Evolutionary conservation across 371 early-diverging fungal species (phyloP).

Genomic region (Mucor racemosus): DNA sequence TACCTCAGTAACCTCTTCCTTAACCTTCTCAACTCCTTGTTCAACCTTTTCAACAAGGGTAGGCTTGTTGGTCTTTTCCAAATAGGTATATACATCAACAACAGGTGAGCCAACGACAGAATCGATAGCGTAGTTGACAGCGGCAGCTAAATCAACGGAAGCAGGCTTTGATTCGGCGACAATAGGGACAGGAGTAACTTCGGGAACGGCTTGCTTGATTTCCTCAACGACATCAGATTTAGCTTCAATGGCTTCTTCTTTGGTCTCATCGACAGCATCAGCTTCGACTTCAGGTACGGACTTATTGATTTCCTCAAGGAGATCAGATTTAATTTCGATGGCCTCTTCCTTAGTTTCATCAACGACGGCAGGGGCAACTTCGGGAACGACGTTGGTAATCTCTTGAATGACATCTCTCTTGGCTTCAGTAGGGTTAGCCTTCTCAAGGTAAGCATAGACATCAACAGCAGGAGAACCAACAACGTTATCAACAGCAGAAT

Average conservation of each 20-base stretch:
- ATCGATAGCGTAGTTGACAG: slow-evolving; percentile 25
- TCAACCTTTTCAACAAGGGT: slow-evolving; percentile 11
- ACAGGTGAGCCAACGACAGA: slow-evolving; percentile 28
- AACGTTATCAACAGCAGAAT: slow-evolving; percentile 22
- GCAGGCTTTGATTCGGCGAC: slow-evolving; percentile 8
- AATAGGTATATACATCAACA: slow-evolving; percentile 30
- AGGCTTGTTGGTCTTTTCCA: slow-evolving; percentile 22
- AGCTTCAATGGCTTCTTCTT: slow-evolving; percentile 33
- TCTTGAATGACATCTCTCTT: background rate
- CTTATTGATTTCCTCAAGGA: slow-evolving; percentile 15
- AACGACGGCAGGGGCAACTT: background rate
- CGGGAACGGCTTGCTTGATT: slow-evolving; percentile 19
- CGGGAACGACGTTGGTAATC: slow-evolving; percentile 8
- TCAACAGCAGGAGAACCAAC: slow-evolving; percentile 21
- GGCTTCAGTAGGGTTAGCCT: background rate
- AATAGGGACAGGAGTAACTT: slow-evolving; percentile 5
- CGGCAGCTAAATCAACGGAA: slow-evolving; percentile 3
- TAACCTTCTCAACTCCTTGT: slow-evolving; percentile 10
- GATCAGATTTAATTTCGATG: slow-evolving; percentile 8
- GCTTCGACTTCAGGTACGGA: slow-evolving; percentile 21
- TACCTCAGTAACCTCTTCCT: slow-evolving; percentile 15
- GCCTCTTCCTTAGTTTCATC: background rate
- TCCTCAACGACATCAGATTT: slow-evolving; percentile 23
- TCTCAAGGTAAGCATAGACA: slow-evolving; percentile 8
- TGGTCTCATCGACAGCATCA: slow-evolving; percentile 20